Evolutionary conservation across 2,329 filamentous ascomycete species (phyloP), one percentile per base, ranked within the genome.

Genomic region (Xylariaceae sp.): DNA sequence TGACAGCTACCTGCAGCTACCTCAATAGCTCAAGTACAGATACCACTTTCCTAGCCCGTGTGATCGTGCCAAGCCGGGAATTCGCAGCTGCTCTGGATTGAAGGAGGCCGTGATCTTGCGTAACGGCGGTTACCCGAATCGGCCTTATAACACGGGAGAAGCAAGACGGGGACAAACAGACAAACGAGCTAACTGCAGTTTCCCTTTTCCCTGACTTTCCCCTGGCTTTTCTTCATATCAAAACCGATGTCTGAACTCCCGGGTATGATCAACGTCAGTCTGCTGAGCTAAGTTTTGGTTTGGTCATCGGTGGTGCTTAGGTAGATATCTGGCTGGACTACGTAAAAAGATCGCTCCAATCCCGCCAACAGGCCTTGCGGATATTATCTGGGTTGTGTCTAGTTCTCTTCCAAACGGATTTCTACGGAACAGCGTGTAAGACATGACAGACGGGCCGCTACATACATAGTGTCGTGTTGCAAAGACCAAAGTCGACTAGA

Each of bases 11-110:
- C 7, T 10, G 32, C 14, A 37, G 32, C 12, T 37, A 10, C 6
- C 32, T 10, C 7, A 3, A 37, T 16, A 16, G 32, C 12, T 37
- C 32, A 37, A 14, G 14, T 37, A 37, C 5, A 37, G 9, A 37
- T 37, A 37, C 32, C 3, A 37, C 5, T 4, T 37, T 7, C 32
- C 6, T 37, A 16, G 6, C 32, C 12, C 3, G 12, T 37, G 40
- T 48, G 44, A 52, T 59, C 49, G 51, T 64, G 63, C 65, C 63
- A 63, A 67, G 63, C 20, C 64, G 65, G 64, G 50, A 59, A 56
- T 53, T 48, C 52, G 53, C 65, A 65, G 56, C 44, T 56, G 50
- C 44, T 54, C 48, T n/a, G 53, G 47, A 56, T 60, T 54, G 54
- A 57, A 59, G 52, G 60, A 50, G 29, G 48, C 48, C 60, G 48